Conservation (phyloP, 495 filamentous ascomycete species). For the Neurospora sublineolata region DNA sequence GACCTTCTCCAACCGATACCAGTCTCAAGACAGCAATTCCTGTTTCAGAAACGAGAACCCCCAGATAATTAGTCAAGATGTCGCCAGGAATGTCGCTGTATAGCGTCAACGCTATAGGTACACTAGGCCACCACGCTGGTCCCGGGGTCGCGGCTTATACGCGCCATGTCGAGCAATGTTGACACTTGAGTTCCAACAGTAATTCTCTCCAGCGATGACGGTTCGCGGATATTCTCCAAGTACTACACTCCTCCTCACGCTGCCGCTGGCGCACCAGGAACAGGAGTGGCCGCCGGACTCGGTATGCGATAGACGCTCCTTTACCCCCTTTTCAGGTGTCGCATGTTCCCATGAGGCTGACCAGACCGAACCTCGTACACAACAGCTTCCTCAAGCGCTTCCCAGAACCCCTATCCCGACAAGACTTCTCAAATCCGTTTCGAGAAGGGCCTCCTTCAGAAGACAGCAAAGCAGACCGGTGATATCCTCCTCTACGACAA, state of each 20-base stretch:
- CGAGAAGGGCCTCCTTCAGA: conserved; percentile 89
- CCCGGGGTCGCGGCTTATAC: conserved; percentile 1
- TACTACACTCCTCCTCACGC: conserved; percentile 88
- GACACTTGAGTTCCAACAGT: conserved; percentile 7
- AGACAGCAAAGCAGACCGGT: conserved; percentile 88
- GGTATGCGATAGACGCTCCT: conserved; percentile 2
- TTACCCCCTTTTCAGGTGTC: neutral
- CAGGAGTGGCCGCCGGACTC: neutral
- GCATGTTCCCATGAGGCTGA: neutral
- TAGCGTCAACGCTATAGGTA: conserved; percentile 83
- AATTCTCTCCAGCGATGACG: conserved; percentile 70
- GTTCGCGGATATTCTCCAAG: conserved; percentile 83
- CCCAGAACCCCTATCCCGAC: conserved; percentile 69
- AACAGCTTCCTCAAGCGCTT: conserved; percentile 12
- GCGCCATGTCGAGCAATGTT: neutral
- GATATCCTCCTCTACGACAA: conserved; percentile 97
- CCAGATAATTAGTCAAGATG: conserved; percentile 20
- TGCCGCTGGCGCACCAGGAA: conserved; percentile 37
- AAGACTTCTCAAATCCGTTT: conserved; percentile 89
- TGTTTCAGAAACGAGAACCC: neutral
- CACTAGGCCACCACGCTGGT: neutral
- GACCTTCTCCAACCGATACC: neutral
- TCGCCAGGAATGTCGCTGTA: conserved; percentile 65
- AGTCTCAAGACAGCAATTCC: neutral
- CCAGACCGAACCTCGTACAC: neutral